Conservation (phyloP, 1,284 basidiomycete species). For the Mycosarcoma maydis region DNA sequence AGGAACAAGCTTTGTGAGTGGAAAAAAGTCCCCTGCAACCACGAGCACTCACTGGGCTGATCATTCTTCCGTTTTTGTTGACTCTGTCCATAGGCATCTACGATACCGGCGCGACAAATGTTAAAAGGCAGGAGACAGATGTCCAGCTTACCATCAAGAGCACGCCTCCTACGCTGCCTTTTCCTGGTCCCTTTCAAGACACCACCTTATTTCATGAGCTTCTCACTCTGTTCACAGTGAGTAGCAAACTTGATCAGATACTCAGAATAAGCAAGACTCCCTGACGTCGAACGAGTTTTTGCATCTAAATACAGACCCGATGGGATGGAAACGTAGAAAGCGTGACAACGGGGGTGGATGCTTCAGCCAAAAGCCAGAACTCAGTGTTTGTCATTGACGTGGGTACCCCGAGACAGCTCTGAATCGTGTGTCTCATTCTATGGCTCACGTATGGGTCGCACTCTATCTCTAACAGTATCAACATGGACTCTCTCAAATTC, state of each 20-base stretch:
- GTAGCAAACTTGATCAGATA: background rate
- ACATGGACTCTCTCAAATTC: conserved; percentile 24
- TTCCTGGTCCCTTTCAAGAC: background rate
- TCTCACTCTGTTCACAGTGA: conserved; percentile 9
- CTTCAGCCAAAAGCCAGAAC: no score
- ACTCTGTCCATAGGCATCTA: conserved; percentile 16
- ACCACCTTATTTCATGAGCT: conserved; percentile 11
- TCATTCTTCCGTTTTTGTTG: background rate
- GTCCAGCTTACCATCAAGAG: background rate
- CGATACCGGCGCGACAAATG: conserved; percentile 1
- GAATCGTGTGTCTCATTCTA: no score
- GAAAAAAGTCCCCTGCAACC: no score
- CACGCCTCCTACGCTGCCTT: background rate
- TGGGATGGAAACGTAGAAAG: background rate
- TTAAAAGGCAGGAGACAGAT: background rate
- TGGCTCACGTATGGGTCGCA: no score
- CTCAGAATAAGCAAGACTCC: no score
- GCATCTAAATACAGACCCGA: background rate
- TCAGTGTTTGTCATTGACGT: no score
- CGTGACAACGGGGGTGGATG: background rate
- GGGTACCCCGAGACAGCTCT: no score
- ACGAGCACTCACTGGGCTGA: no score
- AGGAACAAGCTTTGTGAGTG: conserved; percentile 23
- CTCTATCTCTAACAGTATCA: no score
- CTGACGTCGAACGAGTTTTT: background rate